Evolutionary conservation across 2,329 filamentous ascomycete genomes (phyloP), one percentile per base, ranked within the genome.

Genomic region (Trichoderma aggressivum): DNA sequence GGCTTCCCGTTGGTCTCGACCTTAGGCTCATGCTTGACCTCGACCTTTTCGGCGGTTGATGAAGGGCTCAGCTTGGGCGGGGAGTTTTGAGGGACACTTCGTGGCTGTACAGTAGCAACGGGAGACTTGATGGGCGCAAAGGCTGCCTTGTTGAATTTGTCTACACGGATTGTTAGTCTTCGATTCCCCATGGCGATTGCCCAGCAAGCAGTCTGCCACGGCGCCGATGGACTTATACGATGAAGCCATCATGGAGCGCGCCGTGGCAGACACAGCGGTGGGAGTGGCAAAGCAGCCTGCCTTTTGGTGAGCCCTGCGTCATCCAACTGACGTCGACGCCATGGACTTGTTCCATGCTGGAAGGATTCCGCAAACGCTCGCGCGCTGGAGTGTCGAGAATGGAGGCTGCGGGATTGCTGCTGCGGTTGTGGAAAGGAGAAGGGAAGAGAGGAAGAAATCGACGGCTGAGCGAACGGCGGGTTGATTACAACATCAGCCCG

Each of bases 311-410:
- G 79, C 92, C 92, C 82, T 96, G 92, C 76, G 87, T 87, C 85
- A 97, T 92, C 94, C 94, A 97, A 82, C 92, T 94, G 78, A 97
- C 93, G 82, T 97, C 94, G 78, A 97, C 88, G 75, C 91, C 91
- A 80, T 94, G 90, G 75, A 93, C 88, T 76, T 92, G 90, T 82
- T 95, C 93, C 93, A 95, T 95, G 73, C 75, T 84, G 79, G 63
- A 62, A n/a, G 68, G 56, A 64, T 28, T 71, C 53, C 60, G 55
- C 64, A 61, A 63, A 63, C 68, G 71, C 71, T 60, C 61, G 71
- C 55, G 47, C 59, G 70, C 55, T 39, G 18, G 67, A 26, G 24
- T 21, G 16, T 26, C 39, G 26, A 53, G 14, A 21, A 16, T 18
- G 32, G 43, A 43, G 47, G 6, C 53, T 55, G 50, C 21, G 56